Evolutionary conservation across 768 basidiomycete genomes (phyloP).

Genomic region (Cantharellus cinnabarinus): DNA sequence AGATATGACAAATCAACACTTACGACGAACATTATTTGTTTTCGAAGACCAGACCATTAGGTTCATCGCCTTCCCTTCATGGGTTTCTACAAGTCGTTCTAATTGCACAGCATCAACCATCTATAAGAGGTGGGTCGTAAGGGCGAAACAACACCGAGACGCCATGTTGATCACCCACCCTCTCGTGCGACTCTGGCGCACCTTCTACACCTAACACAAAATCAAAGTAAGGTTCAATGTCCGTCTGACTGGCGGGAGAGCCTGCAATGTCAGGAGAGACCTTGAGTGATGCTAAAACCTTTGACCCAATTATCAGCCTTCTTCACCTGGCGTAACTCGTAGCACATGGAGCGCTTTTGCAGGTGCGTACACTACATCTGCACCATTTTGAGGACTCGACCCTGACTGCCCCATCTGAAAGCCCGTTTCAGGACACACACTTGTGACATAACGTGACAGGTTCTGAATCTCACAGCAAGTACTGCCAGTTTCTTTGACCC

Average conservation of each 20-base stretch:
- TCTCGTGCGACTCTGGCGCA: constrained; percentile 16
- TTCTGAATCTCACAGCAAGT: too few relatives aligned
- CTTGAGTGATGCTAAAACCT: background rate
- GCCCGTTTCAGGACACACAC: too few relatives aligned
- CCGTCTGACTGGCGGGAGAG: constrained; percentile 72
- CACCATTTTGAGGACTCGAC: constrained; percentile 1
- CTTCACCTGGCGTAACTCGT: constrained; percentile 49
- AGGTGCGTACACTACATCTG: constrained; percentile 1
- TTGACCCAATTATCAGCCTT: background rate
- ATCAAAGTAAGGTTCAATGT: constrained; percentile 87
- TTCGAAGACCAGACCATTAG: constrained; percentile 75
- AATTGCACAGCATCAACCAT: constrained; percentile 45
- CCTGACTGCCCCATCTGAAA: constrained; percentile 4
- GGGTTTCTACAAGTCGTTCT: constrained; percentile 63
- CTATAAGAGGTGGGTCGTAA: background rate
- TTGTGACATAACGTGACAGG: too few relatives aligned
- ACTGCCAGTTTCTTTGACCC: too few relatives aligned
- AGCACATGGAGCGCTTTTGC: constrained; percentile 69
- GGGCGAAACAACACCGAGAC: constrained; percentile 23
- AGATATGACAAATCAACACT: constrained; percentile 4
- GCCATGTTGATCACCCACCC: constrained; percentile 2
- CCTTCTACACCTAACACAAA: constrained; percentile 86
- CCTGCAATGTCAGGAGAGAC: constrained; percentile 7
- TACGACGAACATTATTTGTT: constrained; percentile 48
- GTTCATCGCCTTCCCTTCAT: constrained; percentile 50